phyloP scores from a whole-genome alignment of 768 basidiomycete species.

The Agrocybe chaxingu region DNA sequence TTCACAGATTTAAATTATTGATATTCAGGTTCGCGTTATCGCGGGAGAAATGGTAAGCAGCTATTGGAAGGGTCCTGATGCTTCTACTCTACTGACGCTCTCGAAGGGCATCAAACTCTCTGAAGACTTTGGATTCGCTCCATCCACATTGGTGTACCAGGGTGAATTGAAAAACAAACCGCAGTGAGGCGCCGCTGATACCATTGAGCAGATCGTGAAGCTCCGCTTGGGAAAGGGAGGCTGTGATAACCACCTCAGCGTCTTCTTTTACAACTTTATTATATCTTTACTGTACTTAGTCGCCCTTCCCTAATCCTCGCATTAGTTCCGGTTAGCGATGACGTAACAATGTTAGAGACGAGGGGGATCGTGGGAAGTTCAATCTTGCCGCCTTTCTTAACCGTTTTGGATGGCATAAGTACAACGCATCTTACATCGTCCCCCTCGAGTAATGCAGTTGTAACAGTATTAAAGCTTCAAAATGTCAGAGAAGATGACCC shows the following conservation, averaged over 20 bases:
- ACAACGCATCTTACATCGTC: constrained; percentile 1
- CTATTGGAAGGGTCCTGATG: background rate
- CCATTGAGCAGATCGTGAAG: constrained; percentile 40
- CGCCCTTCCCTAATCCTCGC: background rate
- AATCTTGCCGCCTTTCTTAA: constrained; percentile 10
- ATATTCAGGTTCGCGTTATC: constrained; percentile 69
- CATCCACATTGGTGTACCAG: constrained; percentile 77
- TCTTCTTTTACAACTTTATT: too few relatives aligned
- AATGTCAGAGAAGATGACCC: constrained; percentile 52
- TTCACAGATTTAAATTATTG: background rate
- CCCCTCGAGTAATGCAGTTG: constrained; percentile 15
- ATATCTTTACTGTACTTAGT: background rate
- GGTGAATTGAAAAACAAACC: constrained; percentile 33
- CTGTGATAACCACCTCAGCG: constrained; percentile 31
- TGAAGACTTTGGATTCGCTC: constrained; percentile 83
- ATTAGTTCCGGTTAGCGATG: constrained; percentile 6
- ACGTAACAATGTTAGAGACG: constrained; percentile 11
- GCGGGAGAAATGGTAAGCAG: constrained; percentile 73
- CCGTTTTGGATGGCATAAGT: constrained; percentile 5
- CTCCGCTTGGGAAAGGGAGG: constrained; percentile 63
- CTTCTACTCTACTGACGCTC: constrained; percentile 5
- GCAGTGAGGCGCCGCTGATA: constrained; percentile 7
- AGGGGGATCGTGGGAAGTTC: constrained; percentile 6
- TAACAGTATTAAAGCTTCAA: constrained; percentile 10
- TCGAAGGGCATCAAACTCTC: constrained; percentile 61